Conservation (phyloP, 1,139 yeast species). For the Suhomyces coccinellae region DNA sequence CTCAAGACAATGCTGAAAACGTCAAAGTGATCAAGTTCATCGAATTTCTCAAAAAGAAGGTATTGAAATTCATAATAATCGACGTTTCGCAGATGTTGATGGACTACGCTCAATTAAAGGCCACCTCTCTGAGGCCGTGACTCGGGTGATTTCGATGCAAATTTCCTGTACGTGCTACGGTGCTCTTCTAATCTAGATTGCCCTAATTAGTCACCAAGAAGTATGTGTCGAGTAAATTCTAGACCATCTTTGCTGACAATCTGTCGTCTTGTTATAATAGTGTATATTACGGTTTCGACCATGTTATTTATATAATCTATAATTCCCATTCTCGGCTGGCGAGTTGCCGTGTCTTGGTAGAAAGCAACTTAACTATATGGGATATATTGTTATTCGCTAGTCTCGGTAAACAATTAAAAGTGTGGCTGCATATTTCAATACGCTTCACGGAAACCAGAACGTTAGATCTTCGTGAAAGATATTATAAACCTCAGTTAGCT, state of each 20-base stretch:
- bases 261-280: conserved; percentile 6
- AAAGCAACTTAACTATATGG: not conserved
- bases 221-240: not conserved
- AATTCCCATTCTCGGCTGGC: conserved; percentile 1
- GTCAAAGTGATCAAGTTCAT: conserved; percentile 30
- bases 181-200: not conserved
- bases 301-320: conserved; percentile 2
- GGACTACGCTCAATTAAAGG: conserved; percentile 35
- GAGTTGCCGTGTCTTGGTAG: not conserved
- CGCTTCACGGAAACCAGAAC: too few species aligned
- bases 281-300: conserved; percentile 9
- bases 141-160: too few species aligned
- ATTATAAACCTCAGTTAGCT: not conserved
- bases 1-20: conserved; percentile 9
- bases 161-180: not conserved
- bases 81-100: conserved; percentile 42
- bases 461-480: too few species aligned
- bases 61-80: conserved; percentile 40
- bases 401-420: not conserved
- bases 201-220: not conserved
- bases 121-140: conserved; percentile 4
- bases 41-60: conserved; percentile 39
- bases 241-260: not conserved
- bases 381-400: too few species aligned
- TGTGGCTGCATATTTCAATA: too few species aligned